Base-by-base conservation (phyloP, 2,329 filamentous ascomycete genomes). In the Pseudogymnoascus sp. region DNA sequence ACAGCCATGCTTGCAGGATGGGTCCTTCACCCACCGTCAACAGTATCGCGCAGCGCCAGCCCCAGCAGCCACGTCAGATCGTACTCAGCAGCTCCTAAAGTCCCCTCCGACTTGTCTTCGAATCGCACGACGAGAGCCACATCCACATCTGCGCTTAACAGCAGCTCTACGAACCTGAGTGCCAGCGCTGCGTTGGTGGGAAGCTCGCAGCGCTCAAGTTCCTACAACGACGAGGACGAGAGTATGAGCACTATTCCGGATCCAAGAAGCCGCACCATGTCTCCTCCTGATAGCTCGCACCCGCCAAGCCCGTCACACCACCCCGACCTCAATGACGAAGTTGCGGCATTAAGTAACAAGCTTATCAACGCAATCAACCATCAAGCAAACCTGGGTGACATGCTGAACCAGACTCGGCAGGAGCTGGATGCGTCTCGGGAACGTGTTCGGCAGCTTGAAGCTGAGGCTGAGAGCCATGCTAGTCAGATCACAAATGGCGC, bases 361-460 rank as follows among this genome's bases (percentile, higher is more conserved):
- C 85, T 99, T 65, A 93, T 99, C 68, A 93, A 94, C 70, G 93
- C 94, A 47, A 97, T 99, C 75, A 99, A 99, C 72, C 89, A 96
- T 73, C 92, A 97, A 74, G 97, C 92, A 6, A 87, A 83, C 20
- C 81, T 99, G 47, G 94, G 97, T 74, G 94, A 99, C 73, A 89
- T 85, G 9, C 79, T 99, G 16, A 88, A 90, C 58, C 86, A 85
- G 59, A 89, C 91, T 14, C 85, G 91, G 37, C 87, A 92, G 71
- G 91, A 97, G 70, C 78, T 97, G 54, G 90, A 96, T 60, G 74
- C 82, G 34, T 84, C 91, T 7, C 83, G 81, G 62, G 82, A 87
- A 57, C 83, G 81, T 67, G 82, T 95, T 60, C 79, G 78, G 60
- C 78, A 85, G 58, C 76, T 97, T 16, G 90, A 96, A 74, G 73